phyloP scores from a whole-genome alignment of 345 rosid species.

The Citrus medica region DNA sequence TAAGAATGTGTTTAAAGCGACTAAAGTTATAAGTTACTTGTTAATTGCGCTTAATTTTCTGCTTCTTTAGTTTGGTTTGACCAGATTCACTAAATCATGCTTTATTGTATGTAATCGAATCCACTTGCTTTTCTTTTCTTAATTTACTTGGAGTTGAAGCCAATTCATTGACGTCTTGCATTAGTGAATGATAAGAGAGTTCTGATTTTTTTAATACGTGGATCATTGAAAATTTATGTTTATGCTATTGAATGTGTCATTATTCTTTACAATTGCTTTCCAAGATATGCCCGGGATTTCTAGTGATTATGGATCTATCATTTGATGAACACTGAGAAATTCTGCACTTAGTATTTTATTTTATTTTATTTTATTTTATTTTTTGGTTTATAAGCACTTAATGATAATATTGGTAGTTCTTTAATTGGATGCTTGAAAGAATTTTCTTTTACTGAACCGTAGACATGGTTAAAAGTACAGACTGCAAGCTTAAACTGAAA shows the following conservation, averaged over 20 bases:
- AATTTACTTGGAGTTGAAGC: slow-evolving; percentile 17
- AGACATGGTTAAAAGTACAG: slow-evolving; percentile 29
- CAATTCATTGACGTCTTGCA: not conserved
- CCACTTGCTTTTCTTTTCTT: not conserved
- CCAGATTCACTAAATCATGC: slow-evolving; percentile 5
- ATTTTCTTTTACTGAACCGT: slow-evolving; percentile 17
- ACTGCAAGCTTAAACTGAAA: slow-evolving; percentile 27
- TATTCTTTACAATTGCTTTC: not conserved
- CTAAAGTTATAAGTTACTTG: slow-evolving; percentile 22
- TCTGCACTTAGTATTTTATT: not conserved
- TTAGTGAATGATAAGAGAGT: slow-evolving; percentile 4
- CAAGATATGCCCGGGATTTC: not conserved
- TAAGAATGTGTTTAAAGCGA: slow-evolving; percentile 42
- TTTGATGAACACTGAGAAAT: not conserved
- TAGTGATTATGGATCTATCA: not conserved
- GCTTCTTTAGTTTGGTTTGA: slow-evolving; percentile 17
- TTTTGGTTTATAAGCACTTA: not conserved
- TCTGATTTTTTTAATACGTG: not conserved
- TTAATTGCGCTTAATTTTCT: slow-evolving; percentile 13
- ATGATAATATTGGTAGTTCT: not conserved
- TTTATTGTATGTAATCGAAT: slow-evolving; percentile 7
- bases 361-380: not conserved
- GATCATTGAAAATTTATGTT: not conserved
- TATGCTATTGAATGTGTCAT: not conserved
- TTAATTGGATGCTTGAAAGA: not conserved